Evolutionary conservation across 768 basidiomycete genomes (phyloP).

Genomic region (Porphyrellus cyaneotinctus): DNA sequence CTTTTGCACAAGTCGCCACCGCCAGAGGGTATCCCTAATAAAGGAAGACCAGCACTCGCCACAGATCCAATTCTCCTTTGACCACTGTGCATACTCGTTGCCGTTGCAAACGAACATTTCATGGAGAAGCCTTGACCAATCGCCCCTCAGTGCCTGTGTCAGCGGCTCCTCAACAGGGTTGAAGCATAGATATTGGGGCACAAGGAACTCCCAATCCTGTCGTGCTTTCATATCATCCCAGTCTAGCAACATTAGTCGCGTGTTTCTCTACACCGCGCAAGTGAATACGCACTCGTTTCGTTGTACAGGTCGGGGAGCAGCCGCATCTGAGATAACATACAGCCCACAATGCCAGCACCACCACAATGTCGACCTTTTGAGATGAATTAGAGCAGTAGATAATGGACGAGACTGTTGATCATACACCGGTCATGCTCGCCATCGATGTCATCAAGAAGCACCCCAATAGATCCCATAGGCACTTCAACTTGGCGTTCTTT

Average conservation of each 20-base stretch:
- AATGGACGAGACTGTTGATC: background rate
- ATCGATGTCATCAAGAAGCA: constrained; percentile 2
- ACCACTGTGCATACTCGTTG: background rate
- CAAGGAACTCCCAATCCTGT: background rate
- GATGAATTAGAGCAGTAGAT: background rate
- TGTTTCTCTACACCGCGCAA: background rate
- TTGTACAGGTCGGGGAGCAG: background rate
- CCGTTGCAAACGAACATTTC: background rate
- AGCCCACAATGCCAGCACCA: background rate
- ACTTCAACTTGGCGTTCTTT: background rate
- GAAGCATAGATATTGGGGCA: background rate
- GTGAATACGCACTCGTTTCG: background rate
- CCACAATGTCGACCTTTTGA: background rate
- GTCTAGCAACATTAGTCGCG: background rate
- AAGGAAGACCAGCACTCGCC: background rate
- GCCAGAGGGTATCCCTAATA: background rate
- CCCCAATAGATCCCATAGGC: background rate
- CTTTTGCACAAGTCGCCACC: background rate
- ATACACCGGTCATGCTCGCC: constrained; percentile 2
- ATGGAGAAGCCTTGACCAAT: constrained; percentile 1
- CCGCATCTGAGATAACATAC: background rate
- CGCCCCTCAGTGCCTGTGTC: background rate
- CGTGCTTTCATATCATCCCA: constrained; percentile 1
- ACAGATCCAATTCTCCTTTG: constrained; percentile 3
- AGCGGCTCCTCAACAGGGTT: background rate